Conservation (phyloP, 345 rosid species). For the Turnera subulata region DNA sequence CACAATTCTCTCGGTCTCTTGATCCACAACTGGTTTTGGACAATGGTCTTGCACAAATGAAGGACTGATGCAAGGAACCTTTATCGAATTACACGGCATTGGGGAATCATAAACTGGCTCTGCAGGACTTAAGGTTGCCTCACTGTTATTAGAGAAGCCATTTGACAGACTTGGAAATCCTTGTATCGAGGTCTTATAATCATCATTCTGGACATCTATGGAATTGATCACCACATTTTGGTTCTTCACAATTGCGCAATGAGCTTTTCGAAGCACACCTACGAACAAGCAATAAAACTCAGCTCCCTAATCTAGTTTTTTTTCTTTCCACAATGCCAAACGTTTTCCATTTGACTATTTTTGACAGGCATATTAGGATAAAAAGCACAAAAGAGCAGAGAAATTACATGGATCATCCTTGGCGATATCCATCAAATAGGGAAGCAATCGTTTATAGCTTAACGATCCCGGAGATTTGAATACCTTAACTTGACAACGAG, state of each 20-base stretch:
- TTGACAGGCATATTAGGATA: background rate
- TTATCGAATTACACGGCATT: no score
- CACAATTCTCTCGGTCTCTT: slow-evolving; percentile 6
- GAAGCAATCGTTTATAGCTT: slow-evolving; percentile 71
- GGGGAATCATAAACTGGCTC: slow-evolving; percentile 2
- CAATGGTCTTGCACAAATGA: background rate
- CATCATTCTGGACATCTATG: no score
- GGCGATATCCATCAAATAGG: slow-evolving; percentile 53
- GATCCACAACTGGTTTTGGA: slow-evolving; percentile 7
- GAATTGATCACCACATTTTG: no score
- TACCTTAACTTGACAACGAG: slow-evolving; percentile 33
- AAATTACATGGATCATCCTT: slow-evolving; percentile 34
- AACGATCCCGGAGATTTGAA: slow-evolving; percentile 51
- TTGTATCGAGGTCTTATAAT: no score
- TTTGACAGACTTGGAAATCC: no score
- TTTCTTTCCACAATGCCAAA: background rate
- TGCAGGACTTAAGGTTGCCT: background rate
- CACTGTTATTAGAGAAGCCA: background rate
- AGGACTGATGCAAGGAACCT: no score
- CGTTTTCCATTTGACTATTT: no score
- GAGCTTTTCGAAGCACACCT: no score
- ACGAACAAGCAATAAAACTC: no score
- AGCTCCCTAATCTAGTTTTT: background rate
- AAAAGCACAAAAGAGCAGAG: slow-evolving; percentile 3
- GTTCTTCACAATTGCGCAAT: no score